Evolutionary conservation across 192 early-diverging fungal species (phyloP).

Genomic region (Phycomyces nitens): DNA sequence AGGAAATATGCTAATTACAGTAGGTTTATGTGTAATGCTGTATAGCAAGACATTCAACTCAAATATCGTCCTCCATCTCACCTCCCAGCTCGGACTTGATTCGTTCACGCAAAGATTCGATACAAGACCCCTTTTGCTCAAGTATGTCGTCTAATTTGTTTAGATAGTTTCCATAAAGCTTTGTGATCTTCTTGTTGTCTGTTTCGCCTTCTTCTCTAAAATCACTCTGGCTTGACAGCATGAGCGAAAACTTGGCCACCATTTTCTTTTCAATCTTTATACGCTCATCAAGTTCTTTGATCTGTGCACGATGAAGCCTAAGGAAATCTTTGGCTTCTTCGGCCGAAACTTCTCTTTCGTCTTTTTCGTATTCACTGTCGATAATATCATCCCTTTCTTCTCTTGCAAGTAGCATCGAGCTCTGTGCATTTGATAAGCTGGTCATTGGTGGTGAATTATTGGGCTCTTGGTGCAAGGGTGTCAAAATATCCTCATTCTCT

Average conservation of each 20-base stretch:
- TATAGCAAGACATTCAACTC: background rate
- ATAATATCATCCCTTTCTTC: background rate
- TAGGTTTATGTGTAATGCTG: background rate
- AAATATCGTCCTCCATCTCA: background rate
- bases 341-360: background rate
- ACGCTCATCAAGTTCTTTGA: constrained; percentile 22
- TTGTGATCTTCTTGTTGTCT: background rate
- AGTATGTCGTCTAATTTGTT: constrained; percentile 24
- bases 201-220: constrained; percentile 6
- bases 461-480: background rate
- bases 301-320: constrained; percentile 22
- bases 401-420: background rate
- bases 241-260: constrained; percentile 19
- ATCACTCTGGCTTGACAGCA: constrained; percentile 9
- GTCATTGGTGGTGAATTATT: background rate
- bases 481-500: background rate
- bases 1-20: background rate
- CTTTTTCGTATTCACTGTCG: background rate
- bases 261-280: constrained; percentile 19
- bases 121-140: constrained; percentile 13
- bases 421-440: background rate
- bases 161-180: constrained; percentile 15
- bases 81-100: constrained; percentile 17
- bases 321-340: constrained; percentile 14
- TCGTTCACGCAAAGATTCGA: constrained; percentile 16